Base-by-base conservation (phyloP, 164 flowering plant genomes). In the Dillenia turbinata region DNA sequence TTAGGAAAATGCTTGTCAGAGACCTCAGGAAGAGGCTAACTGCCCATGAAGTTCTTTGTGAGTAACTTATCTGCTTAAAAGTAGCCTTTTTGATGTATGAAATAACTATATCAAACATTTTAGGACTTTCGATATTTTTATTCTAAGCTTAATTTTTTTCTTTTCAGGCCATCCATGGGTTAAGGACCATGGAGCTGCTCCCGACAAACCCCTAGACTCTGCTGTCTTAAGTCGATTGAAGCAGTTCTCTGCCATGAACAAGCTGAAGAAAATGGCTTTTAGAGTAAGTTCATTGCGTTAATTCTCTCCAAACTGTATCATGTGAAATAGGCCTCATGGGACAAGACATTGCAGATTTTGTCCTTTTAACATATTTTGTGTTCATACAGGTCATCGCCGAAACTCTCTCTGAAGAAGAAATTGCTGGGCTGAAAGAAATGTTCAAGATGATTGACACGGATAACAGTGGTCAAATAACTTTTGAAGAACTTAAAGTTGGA, bases 381-480 rank as follows among this genome's bases (percentile, higher is more conserved):
- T 44, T 57, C 51, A 45, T 66, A 44, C 58, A 91, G 96, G 81
- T 92, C 16, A 93, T 93, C 69, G 97, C 97, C 5, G 89, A 86
- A 64, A 76, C 68, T 69, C 85, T 93, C 5, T 87, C 91, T 14
- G 93, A 87, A 64, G 97, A 93, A 60, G 97, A 93, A 80, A 91
- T 91, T 59, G 96, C 89, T 24, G 97, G 98, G 44, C 65, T 93
- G 12, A 90, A 77, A 73, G 87, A 90, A 71, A 90, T 87, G 91
- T 93, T 91, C 75, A 87, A 85, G 73, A 81, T 81, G 83, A 86
- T 93, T 56, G 97, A 93, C 66, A 73, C 94, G 9, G 94, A 91
- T 59, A 79, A 79, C 60, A 93, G 97, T 73, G 98, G 97, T 40
- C 85, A 87, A 59, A 93, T 93, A 62, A 87, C 95, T 26, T 85